A percentile compares a stretch with the other conserved stretches of the same genome.
phyloP scores from a whole-genome alignment of 2,329 filamentous ascomycete species.

The Scorias spongiosa region DNA sequence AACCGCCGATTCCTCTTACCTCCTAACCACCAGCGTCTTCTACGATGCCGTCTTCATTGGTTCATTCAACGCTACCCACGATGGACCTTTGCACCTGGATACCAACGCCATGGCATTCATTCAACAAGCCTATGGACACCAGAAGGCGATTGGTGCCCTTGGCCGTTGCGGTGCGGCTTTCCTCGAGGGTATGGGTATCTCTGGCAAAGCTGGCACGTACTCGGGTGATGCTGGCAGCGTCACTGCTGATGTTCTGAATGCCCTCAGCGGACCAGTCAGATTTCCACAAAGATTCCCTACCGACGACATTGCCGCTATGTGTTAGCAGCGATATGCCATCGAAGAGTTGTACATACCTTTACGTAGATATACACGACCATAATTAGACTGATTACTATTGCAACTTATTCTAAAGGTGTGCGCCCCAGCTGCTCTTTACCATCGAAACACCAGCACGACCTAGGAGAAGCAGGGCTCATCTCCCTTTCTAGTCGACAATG shows the following conservation, averaged over 20 bases:
- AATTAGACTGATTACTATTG: too few relatives aligned
- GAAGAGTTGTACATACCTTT: too few relatives aligned
- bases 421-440: too few relatives aligned
- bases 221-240: not conserved
- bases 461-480: too few relatives aligned
- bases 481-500: too few relatives aligned
- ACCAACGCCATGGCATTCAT: slow-evolving; percentile 4
- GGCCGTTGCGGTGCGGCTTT: slow-evolving; percentile 1
- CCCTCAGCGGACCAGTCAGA: slow-evolving; percentile 2
- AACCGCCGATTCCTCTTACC: slow-evolving; percentile 6
- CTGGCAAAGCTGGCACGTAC: slow-evolving; percentile 1
- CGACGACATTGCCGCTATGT: too few relatives aligned
- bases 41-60: slow-evolving; percentile 12
- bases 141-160: slow-evolving; percentile 8
- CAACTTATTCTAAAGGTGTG: too few relatives aligned
- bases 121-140: slow-evolving; percentile 8
- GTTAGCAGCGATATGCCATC: too few relatives aligned
- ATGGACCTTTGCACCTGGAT: not conserved
- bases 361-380: too few relatives aligned
- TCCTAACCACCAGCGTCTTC: slow-evolving; percentile 9
- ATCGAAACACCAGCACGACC: too few relatives aligned
- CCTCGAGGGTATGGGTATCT: not conserved
- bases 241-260: not conserved
- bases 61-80: not conserved
- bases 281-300: not conserved